Percentiles rank a stretch among this genome's conserved stretches.
These are phyloP conservation scores for Casuarina cunninghamiana DNA, from an alignment of 306 rosid genomes.

Conservation along the genomic window DNA sequence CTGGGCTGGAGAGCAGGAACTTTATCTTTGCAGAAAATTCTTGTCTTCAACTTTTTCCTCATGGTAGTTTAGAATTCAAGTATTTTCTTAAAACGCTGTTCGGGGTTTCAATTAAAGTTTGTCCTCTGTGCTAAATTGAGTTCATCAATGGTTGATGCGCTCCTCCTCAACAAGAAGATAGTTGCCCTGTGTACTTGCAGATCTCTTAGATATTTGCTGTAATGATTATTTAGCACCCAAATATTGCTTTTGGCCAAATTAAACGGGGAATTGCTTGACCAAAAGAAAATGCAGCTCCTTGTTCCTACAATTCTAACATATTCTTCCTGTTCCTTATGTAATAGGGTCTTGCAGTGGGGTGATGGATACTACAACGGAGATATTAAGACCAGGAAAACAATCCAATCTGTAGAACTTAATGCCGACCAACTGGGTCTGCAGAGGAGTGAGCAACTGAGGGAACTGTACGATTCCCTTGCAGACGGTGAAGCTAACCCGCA, in stretches of 20 bases:
- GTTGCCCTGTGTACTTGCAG: neutral
- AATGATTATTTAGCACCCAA: neutral
- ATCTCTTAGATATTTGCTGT: conserved; percentile 8
- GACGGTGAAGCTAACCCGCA: conserved; percentile 57
- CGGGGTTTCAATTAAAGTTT: neutral
- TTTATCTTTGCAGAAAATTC: conserved; percentile 3
- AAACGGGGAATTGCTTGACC: neutral
- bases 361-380: conserved; percentile 93
- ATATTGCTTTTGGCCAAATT: neutral
- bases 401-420: conserved; percentile 59
- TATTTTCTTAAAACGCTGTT: conserved; percentile 7
- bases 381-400: conserved; percentile 83
- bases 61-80: neutral
- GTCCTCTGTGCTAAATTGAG: neutral
- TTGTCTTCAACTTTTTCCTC: neutral
- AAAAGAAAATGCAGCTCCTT: neutral
- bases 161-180: neutral
- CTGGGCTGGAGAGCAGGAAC: neutral
- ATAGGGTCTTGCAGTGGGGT: conserved; percentile 74
- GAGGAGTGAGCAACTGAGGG: conserved; percentile 75
- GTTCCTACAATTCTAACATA: neutral
- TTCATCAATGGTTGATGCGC: neutral
- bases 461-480: conserved; percentile 61
- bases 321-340: conserved; percentile 11
- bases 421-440: conserved; percentile 71